Conservation (phyloP, 2,329 filamentous ascomycete genomes). For the Kalmusia sp. region DNA sequence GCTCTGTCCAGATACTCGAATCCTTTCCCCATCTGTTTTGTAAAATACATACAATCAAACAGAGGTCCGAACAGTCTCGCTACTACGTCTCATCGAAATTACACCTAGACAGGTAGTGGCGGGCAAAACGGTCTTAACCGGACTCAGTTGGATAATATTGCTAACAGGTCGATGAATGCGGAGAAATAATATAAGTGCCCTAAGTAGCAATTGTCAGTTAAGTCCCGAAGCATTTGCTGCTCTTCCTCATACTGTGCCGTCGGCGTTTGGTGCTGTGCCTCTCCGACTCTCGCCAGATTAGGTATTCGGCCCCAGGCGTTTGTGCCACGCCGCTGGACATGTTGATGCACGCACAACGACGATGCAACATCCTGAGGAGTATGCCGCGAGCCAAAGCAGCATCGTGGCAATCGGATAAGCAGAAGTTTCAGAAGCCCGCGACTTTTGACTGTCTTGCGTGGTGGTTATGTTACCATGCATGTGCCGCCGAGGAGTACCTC, state of each 20-base stretch:
- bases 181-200: constrained; percentile 4
- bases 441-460: constrained; percentile 6
- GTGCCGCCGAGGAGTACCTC: constrained; percentile 3
- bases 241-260: constrained; percentile 4
- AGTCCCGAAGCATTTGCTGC: constrained; percentile 4
- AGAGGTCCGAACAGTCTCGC: not conserved
- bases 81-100: not conserved
- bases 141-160: no score
- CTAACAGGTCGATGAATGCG: constrained; percentile 1
- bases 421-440: constrained; percentile 3
- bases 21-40: not conserved
- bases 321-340: not conserved
- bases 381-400: constrained; percentile 5
- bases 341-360: not conserved
- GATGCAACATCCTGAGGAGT: not conserved
- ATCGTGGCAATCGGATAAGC: constrained; percentile 1
- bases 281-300: not conserved
- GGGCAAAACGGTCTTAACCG: no score
- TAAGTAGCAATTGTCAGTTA: constrained; percentile 8
- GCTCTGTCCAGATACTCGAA: constrained; percentile 1
- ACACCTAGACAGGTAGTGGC: not conserved
- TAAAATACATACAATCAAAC: constrained; percentile 1
- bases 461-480: constrained; percentile 4
- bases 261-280: constrained; percentile 2
- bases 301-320: not conserved